Percentiles rank a stretch among this genome's conserved stretches.
Conservation (phyloP, 1,139 yeast genomes). For the Candida sanyaensis region DNA sequence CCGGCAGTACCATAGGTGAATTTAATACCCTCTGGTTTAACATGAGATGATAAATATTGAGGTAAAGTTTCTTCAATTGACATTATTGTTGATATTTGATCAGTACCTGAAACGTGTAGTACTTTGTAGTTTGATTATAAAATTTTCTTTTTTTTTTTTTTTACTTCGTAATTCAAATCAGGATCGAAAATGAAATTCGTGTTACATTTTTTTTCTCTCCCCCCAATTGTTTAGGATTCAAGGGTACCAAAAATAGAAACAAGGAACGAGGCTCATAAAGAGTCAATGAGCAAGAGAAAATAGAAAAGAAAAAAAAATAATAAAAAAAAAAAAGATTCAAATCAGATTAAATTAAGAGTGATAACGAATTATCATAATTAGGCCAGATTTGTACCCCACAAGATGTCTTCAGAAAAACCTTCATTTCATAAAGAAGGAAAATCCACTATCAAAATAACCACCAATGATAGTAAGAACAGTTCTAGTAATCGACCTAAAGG, state of each 20-base stretch:
- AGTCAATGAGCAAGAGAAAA: background rate
- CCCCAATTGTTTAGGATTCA: background rate
- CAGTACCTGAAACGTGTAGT: background rate
- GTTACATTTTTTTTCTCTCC: background rate
- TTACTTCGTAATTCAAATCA: background rate
- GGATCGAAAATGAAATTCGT: background rate
- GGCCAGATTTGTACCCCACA: background rate
- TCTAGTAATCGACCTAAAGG: conserved; percentile 15
- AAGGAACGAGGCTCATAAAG: background rate
- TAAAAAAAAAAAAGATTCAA: background rate
- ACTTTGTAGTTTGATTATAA: background rate
- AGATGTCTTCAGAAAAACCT: conserved; percentile 19
- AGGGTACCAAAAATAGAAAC: background rate
- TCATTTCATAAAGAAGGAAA: conserved; percentile 35
- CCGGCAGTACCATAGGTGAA: conserved; percentile 96
- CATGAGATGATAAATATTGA: conserved; percentile 25
- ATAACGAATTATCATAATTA: too few relatives aligned
- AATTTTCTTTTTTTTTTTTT: background rate
- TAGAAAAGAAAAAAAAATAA: background rate
- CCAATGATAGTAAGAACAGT: conserved; percentile 10
- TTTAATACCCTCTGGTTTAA: conserved; percentile 46
- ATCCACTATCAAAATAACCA: conserved; percentile 9
- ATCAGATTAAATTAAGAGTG: background rate
- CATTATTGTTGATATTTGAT: conserved; percentile 9
- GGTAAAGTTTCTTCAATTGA: conserved; percentile 15